A percentile compares a stretch with the other conserved stretches of the same genome.
Evolutionary conservation across 1,284 basidiomycete species (phyloP).

Genomic region (Pseudozyma sp.): DNA sequence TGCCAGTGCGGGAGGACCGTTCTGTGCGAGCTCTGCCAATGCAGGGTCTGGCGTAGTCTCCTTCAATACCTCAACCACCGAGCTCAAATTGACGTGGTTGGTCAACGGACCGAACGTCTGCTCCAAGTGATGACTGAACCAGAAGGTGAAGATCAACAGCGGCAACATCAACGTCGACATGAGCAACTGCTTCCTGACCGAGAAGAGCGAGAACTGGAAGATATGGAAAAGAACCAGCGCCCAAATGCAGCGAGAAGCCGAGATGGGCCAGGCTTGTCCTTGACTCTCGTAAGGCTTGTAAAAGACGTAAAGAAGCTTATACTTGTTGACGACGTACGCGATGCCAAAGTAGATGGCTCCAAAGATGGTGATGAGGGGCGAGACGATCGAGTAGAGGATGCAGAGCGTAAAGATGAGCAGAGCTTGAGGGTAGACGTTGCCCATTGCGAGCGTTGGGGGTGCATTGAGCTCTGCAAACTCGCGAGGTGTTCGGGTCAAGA

Average conservation of each 20-base stretch:
- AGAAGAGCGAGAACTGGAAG: constrained; percentile 76
- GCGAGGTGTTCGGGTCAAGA: constrained; percentile 68
- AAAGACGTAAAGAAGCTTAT: constrained; percentile 93
- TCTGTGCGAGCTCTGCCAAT: constrained; percentile 37
- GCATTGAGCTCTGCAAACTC: constrained; percentile 97
- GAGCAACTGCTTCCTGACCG: constrained; percentile 80
- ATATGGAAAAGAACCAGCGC: constrained; percentile 66
- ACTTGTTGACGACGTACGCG: constrained; percentile 87
- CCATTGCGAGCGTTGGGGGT: constrained; percentile 82
- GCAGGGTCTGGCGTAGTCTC: constrained; percentile 22
- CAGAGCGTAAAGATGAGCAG: constrained; percentile 95
- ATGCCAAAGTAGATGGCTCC: constrained; percentile 94
- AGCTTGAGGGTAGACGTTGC: constrained; percentile 88
- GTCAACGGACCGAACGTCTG: constrained; percentile 81
- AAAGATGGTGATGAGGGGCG: constrained; percentile 92
- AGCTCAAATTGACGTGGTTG: constrained; percentile 73
- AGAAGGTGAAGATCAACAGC: constrained; percentile 79
- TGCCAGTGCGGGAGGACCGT: constrained; percentile 25
- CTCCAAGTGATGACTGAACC: constrained; percentile 84
- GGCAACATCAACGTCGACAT: constrained; percentile 83
- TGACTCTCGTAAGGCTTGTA: constrained; percentile 93
- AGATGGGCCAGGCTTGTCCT: constrained; percentile 88
- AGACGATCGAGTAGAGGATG: constrained; percentile 92
- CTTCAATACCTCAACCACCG: constrained; percentile 52
- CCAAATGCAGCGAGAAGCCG: constrained; percentile 67